Base-by-base conservation (phyloP, 1,284 basidiomycete genomes). In the Moniliella sp. region DNA sequence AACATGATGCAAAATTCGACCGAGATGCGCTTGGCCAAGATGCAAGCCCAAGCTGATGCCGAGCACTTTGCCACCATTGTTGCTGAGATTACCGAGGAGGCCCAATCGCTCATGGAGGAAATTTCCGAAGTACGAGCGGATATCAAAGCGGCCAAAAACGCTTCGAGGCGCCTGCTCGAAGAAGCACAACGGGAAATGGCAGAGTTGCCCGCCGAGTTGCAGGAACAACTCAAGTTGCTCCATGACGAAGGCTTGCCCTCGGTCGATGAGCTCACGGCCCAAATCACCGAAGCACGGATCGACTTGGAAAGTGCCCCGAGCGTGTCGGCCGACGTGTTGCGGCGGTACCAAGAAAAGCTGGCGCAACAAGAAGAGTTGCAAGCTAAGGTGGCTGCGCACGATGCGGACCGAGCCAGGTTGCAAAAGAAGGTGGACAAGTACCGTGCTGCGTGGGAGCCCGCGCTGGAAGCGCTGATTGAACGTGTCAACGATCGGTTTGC, bases 401-500 rank as follows among this genome's bases (percentile, higher is more conserved):
- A 23, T 36, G 30, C 30, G 9, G 9, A 67, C 33, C 61, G 62
- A 39, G 67, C 62, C 2, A 63, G 80, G 23, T 67, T 70, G 14
- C 65, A 65, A 3, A 68, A 67, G 30, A 69, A 74, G 50, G 64
- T 61, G 39, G 65, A 37, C 9, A 37, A 36, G 19, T 27, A 32
- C 12, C 47, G 82, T 78, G 72, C 73, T 27, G 70, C 73, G 35
- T 97, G 88, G 80, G 69, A 80, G 40, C 86, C 86, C 3, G 76
- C 75, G 0, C 67, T 97, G 4, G 68, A 77, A 41, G 62, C 63
- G 13, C 72, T 97, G 0, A 73, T 93, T 12, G 55, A 62, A 4
- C 75, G 74, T 39, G 80, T 94, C 23, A 79, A 78, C 32, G 63
- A 68, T 31, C 80, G 78, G 52, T 97, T 97, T 62, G 80, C 80